Evolutionary conservation across 345 rosid genomes (phyloP), one percentile per base, ranked within the genome.

Genomic region (Barbarea vulgaris): DNA sequence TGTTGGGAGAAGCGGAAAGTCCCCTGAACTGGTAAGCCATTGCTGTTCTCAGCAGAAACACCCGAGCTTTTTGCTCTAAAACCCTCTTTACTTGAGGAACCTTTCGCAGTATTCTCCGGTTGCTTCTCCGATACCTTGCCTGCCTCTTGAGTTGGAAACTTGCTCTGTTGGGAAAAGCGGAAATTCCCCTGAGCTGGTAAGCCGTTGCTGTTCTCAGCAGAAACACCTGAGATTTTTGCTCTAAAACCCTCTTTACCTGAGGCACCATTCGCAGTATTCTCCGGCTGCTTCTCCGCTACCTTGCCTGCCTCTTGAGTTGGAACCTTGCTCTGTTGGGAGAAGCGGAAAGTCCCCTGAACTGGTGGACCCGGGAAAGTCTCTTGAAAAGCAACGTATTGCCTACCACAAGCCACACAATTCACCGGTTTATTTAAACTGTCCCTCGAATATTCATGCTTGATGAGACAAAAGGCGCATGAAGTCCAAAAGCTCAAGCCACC

Each of bases 381-480:
- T 72, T 85, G 86, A 64, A 83, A 60, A 9, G 98, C 95, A 77
- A 74, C 4, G 24, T 78, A 91, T 28, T 74, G 44, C 77, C 80
- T 91, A 9, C 33, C 21, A 73, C 98, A 94, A 7, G 31, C 63
- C 70, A 76, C 81, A 76, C 98, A 94, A 11, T n/a, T 14, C 19
- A 88, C 25, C 63, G 36, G 34, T 58, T 57, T 86, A 73, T 81
- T 73, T 15, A 85, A 64, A 28, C 73, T 25, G 4, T 75, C 82
- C 54, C 73, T 70, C 67, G 55, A 78, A 74, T 77, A 90, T 74
- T 86, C 87, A 75, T 82, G 78, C 67, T 44, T 84, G n/a, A 47
- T 75, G 0, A 34, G 34, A 81, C 98, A 91, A 79, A 76, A 91
- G 17, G 91, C 85, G 69, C 98, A 94, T 34, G 77, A 76, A 61